Evolutionary conservation across 768 basidiomycete genomes (phyloP).

Genomic region (Lactarius hengduanensis): DNA sequence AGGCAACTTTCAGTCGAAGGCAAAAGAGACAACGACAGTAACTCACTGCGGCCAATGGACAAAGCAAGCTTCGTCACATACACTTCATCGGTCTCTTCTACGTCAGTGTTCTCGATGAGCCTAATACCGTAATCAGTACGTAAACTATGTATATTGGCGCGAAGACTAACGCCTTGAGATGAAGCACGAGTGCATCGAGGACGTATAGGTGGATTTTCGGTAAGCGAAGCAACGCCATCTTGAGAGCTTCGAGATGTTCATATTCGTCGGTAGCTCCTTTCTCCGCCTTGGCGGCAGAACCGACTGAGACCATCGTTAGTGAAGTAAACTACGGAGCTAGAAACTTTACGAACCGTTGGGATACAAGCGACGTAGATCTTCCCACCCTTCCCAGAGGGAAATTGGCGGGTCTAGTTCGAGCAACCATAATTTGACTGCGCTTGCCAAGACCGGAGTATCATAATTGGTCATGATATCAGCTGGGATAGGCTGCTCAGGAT

Average conservation of each 20-base stretch:
- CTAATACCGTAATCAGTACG: slow-evolving; percentile 38
- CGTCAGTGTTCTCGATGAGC: slow-evolving; percentile 64
- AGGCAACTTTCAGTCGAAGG: slow-evolving; percentile 6
- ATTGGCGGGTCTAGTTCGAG: slow-evolving; percentile 91
- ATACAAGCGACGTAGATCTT: slow-evolving; percentile 85
- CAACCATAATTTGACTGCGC: slow-evolving; percentile 82
- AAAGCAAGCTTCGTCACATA: slow-evolving; percentile 86
- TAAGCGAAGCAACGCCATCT: slow-evolving; percentile 60
- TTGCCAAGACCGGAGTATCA: slow-evolving; percentile 85
- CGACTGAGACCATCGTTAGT: slow-evolving; percentile 40
- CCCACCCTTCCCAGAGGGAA: slow-evolving; percentile 86
- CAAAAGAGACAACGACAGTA: neutral
- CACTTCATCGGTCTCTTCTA: slow-evolving; percentile 72
- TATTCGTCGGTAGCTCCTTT: slow-evolving; percentile 55
- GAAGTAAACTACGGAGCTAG: neutral
- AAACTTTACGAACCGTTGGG: slow-evolving; percentile 49
- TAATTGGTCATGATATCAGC: slow-evolving; percentile 64
- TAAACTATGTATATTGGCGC: neutral
- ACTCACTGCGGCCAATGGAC: slow-evolving; percentile 82
- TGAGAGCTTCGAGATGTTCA: slow-evolving; percentile 56
- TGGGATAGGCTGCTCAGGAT: slow-evolving; percentile 48
- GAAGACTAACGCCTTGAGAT: slow-evolving; percentile 57
- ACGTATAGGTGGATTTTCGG: slow-evolving; percentile 81
- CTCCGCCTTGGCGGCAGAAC: slow-evolving; percentile 53
- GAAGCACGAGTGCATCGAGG: slow-evolving; percentile 72